Percentiles rank a stretch among this genome's conserved stretches.
Evolutionary conservation across 2,329 filamentous ascomycete species (phyloP).

Genomic region (Laburnicola sp.): DNA sequence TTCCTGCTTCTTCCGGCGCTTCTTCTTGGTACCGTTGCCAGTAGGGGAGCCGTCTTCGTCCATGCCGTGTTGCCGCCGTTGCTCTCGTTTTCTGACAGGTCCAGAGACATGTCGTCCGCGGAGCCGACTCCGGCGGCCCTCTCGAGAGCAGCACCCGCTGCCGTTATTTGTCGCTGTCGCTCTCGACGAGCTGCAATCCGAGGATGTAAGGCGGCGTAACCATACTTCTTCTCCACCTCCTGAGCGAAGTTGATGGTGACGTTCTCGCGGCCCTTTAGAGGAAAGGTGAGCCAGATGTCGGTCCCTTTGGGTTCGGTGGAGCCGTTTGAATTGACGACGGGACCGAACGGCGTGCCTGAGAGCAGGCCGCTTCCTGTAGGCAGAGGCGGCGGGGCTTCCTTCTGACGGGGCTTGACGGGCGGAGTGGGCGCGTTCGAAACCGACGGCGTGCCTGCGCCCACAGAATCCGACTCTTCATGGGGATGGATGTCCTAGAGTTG

Average conservation of each 20-base stretch:
- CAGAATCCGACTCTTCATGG: slow-evolving; percentile 40
- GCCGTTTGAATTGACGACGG: slow-evolving; percentile 52
- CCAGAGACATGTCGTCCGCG: slow-evolving; percentile 80
- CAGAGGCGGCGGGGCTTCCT: slow-evolving; percentile 60
- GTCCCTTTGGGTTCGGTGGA: slow-evolving; percentile 50
- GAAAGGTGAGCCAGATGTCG: slow-evolving; percentile 84
- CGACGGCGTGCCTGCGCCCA: slow-evolving; percentile 44
- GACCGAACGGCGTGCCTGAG: slow-evolving; percentile 63
- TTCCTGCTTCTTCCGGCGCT: slow-evolving; percentile 73
- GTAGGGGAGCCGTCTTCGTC: slow-evolving; percentile 44
- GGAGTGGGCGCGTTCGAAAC: slow-evolving; percentile 57
- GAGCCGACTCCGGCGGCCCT: slow-evolving; percentile 70
- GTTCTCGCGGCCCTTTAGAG: slow-evolving; percentile 78
- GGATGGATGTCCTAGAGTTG: slow-evolving; percentile 24
- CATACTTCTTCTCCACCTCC: slow-evolving; percentile 89
- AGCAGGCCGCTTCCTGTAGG: slow-evolving; percentile 66
- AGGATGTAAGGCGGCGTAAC: slow-evolving; percentile 91
- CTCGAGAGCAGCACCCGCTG: slow-evolving; percentile 83
- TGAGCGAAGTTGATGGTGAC: slow-evolving; percentile 95
- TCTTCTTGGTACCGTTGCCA: slow-evolving; percentile 67
- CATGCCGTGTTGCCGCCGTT: slow-evolving; percentile 82
- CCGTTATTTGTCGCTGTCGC: slow-evolving; percentile 83
- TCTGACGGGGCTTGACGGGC: slow-evolving; percentile 58
- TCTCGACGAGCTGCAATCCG: slow-evolving; percentile 86
- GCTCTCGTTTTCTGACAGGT: slow-evolving; percentile 71